Base-by-base conservation (phyloP, 371 early-diverging fungal species). In the Rhizomucor miehei region DNA sequence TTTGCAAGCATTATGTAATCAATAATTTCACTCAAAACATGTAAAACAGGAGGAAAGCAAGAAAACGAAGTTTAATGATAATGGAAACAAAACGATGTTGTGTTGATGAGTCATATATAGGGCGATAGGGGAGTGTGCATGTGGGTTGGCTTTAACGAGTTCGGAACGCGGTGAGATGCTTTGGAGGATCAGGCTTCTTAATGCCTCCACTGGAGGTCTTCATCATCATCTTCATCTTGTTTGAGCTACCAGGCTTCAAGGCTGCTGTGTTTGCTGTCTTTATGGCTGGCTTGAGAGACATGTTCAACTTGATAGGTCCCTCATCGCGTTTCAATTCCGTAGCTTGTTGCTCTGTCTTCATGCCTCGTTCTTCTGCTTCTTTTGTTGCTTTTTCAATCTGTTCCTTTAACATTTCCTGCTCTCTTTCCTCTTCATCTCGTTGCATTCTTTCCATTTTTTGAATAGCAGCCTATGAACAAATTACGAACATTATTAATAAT, bases 361-460 rank as follows among this genome's bases (percentile, higher is more conserved):
- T 57, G 1, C 73, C 71, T 20, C 71, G 61, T 44, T 66, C 74
- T 45, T 80, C 76, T 0, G 74, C 74, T 38, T 68, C 53, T 51
- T 80, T 80, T 8, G 78, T 63, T 8, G 94, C 94, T 45, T 79
- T 77, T 56, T 84, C 84, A 44, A 97, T 86, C 68, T 95, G 96
- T 53, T 91, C 89, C 48, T 84, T 75, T 21, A 97, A 71, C 52
- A 89, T 53, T 60, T 69, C 77, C 37, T 86, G 77, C 25, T 92
- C 90, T 21, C 92, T 75, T 63, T 95, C 91, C 48, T 95, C 95
- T 37, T 92, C 95, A 50, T 87, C 87, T 66, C 85, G 80, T 40
- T 86, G 88, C 56, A 76, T 67, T 35, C 92, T 75, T 36, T 91
- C 93, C 75, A 92, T 91, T 57, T 88, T 91, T 62, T 74, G 73